phyloP scores from a whole-genome alignment of 2,329 filamentous ascomycete genomes.

The Mariannaea elegans region DNA sequence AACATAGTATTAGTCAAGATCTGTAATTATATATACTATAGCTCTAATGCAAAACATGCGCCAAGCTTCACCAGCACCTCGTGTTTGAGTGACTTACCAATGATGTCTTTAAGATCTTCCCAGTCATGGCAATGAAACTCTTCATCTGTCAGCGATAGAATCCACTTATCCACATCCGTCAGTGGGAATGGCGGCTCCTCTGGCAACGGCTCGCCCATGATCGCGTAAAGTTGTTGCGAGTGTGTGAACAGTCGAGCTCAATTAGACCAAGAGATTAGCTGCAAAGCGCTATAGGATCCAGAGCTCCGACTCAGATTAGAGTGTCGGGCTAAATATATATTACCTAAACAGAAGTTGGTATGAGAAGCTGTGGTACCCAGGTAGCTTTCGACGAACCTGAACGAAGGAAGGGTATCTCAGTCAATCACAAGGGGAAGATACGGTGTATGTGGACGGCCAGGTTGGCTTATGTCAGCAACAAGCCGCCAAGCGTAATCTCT shows the following conservation, averaged over 20 bases:
- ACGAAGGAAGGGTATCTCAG: neutral
- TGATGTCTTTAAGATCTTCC: slow-evolving; percentile 75
- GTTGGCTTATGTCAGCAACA: slow-evolving; percentile 20
- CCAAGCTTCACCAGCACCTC: neutral
- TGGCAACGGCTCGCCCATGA: slow-evolving; percentile 51
- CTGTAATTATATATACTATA: neutral
- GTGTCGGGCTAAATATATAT: neutral
- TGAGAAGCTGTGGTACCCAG: neutral
- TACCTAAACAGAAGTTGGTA: neutral
- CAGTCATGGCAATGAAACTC: slow-evolving; percentile 77
- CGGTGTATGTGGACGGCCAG: slow-evolving; percentile 12
- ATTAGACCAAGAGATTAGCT: neutral
- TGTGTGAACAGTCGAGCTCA: slow-evolving; percentile 9
- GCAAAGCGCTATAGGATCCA: too few relatives aligned
- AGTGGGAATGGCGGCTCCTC: slow-evolving; percentile 65
- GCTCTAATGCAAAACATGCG: neutral
- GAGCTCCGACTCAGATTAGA: too few relatives aligned
- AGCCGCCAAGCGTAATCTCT: neutral
- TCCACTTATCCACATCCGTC: slow-evolving; percentile 65
- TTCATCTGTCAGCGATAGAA: slow-evolving; percentile 72
- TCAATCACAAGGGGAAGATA: slow-evolving; percentile 7
- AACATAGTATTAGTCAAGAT: slow-evolving; percentile 23
- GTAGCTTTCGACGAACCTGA: neutral
- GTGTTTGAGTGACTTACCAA: slow-evolving; percentile 56
- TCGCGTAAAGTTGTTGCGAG: slow-evolving; percentile 16